phyloP scores from a whole-genome alignment of 2,329 filamentous ascomycete genomes.

The Drechmeria coniospora region DNA sequence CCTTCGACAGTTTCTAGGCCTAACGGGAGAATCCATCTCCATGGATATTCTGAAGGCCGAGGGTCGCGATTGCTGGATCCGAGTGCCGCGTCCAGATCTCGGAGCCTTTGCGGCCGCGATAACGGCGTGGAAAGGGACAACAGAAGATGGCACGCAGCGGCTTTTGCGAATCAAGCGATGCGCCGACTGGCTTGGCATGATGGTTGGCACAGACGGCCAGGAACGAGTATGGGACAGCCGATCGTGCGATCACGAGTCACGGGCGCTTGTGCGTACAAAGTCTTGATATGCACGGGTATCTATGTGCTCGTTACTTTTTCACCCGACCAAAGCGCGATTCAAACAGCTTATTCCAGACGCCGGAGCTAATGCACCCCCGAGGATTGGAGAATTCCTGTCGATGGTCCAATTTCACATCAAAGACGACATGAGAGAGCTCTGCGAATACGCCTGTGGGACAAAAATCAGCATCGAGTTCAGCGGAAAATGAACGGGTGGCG shows the following conservation, averaged over 20 bases:
- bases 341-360: constrained; percentile 4
- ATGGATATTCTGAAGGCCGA: constrained; percentile 55
- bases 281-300: constrained; percentile 8
- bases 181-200: constrained; percentile 48
- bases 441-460: constrained; percentile 55
- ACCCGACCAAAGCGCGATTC: constrained; percentile 2
- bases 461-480: constrained; percentile 11
- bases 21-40: constrained; percentile 49
- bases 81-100: constrained; percentile 46
- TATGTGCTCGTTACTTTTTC: constrained; percentile 4
- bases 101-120: constrained; percentile 46
- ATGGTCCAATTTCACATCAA: constrained; percentile 40
- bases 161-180: constrained; percentile 39
- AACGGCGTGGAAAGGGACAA: constrained; percentile 44
- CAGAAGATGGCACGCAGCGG: constrained; percentile 25
- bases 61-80: constrained; percentile 43
- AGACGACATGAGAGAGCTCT: constrained; percentile 64
- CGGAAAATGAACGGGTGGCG: not conserved
- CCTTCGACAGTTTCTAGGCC: constrained; percentile 53
- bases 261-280: constrained; percentile 3
- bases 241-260: constrained; percentile 6
- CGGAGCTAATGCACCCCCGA: constrained; percentile 7
- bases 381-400: constrained; percentile 1
- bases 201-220: constrained; percentile 34
- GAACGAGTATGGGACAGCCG: constrained; percentile 30